Evolutionary conservation across 768 basidiomycete genomes (phyloP).

Genomic region (Leccinum ochraceum): DNA sequence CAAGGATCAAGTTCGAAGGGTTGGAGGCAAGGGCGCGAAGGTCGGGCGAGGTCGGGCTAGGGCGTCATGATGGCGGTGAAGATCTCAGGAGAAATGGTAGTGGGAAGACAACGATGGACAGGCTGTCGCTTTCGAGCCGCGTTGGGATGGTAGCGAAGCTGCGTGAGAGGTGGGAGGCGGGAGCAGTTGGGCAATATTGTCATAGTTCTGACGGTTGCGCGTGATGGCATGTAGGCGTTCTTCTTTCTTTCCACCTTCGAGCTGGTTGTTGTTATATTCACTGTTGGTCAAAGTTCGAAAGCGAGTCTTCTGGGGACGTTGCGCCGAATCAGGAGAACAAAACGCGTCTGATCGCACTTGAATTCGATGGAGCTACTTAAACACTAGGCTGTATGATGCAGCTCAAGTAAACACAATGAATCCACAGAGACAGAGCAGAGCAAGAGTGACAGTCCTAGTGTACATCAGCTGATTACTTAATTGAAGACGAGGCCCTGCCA

Average conservation of each 20-base stretch:
- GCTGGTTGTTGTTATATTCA: neutral
- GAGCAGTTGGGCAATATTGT: neutral
- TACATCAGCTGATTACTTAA: no score
- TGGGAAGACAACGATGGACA: neutral
- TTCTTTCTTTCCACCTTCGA: neutral
- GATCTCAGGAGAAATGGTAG: no score
- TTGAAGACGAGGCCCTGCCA: no score
- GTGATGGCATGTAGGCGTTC: neutral
- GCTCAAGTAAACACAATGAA: neutral
- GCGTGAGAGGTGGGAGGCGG: constrained; percentile 23
- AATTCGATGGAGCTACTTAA: neutral
- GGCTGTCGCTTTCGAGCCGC: constrained; percentile 1
- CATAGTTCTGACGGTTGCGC: neutral
- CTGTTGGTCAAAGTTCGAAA: neutral
- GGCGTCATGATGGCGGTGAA: neutral
- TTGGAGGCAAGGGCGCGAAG: neutral
- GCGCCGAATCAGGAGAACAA: neutral
- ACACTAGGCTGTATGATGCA: no score
- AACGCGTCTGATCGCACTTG: neutral
- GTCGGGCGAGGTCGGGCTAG: neutral
- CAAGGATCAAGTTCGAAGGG: constrained; percentile 11
- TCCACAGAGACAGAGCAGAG: no score
- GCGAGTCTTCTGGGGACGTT: no score
- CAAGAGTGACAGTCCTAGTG: no score
- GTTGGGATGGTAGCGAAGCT: constrained; percentile 24